Evolutionary conservation across 345 rosid genomes (phyloP), one percentile per base, ranked within the genome.

Genomic region (Camelina hispida): DNA sequence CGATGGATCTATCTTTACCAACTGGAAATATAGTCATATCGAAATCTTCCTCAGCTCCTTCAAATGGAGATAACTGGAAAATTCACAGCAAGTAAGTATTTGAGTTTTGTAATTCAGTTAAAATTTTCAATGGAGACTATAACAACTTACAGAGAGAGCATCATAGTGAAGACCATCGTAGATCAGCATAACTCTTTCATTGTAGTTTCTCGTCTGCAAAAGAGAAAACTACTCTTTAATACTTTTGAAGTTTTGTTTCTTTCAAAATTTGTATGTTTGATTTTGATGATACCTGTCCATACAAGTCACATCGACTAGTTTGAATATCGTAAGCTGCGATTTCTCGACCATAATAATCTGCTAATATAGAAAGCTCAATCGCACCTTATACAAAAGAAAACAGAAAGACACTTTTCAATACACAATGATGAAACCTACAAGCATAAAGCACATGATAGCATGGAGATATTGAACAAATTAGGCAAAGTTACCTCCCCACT

Each of bases 151-250:
- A 62, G 92, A 93, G 68, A 95, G 79, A 35, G 99, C 93, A 81
- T 95, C 99, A 72, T 95, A 92, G 81, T 95, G 99, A 52, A 95
- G 94, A 28, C 99, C 97, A 38, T 95, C 96, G 68, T 95, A 95
- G 66, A 95, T 88, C 71, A 95, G 88, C 94, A 92, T 84, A 56
- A 81, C 96, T 79, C 99, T 87, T 78, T 95, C 94, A 4, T 81
- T 75, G 73, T 84, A 90, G 78, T 82, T 81, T 77, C 42, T 85
- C 38, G 75, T 93, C 98, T 95, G 89, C 71, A 32, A 81, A 83
- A 62, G 2, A 48, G 62, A 25, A 72, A 14, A 35, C 32, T 61
- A 53, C 48, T 61, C 47, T 54, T 18, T 22, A 40, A 15, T 55
- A 7, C 63, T 7, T 12, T 60, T 1, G 0, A 17, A 59, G n/a